Conservation (phyloP, 129 eudicot species). For the Lonicera japonica region DNA sequence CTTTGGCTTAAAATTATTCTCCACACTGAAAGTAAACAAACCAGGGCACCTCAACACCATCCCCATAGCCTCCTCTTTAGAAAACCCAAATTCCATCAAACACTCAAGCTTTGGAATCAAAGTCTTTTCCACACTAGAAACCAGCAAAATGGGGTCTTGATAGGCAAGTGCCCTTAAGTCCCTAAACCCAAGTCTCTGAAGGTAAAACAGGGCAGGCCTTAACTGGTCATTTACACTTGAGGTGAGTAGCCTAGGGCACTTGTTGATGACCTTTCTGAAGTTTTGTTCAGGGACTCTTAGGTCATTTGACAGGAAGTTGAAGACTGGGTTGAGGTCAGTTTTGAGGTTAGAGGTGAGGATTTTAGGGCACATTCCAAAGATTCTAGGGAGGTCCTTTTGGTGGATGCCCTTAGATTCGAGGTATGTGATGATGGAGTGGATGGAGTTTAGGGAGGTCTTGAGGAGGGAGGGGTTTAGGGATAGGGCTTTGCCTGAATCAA, state of each 20-base stretch:
- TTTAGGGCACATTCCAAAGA: conserved; percentile 88
- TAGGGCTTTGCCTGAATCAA: conserved; percentile 85
- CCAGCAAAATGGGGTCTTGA: conserved; percentile 71
- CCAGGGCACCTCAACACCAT: conserved; percentile 90
- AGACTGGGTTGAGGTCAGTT: conserved; percentile 61
- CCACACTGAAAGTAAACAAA: conserved; percentile 79
- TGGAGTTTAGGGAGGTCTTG: conserved; percentile 49
- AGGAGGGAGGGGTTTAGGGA: conserved; percentile 70
- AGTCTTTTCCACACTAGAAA: conserved; percentile 76
- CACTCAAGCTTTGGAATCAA: conserved; percentile 74
- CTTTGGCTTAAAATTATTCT: conserved; percentile 79
- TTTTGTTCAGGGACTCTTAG: conserved; percentile 56
- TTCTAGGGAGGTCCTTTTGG: conserved; percentile 69
- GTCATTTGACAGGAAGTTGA: conserved; percentile 52
- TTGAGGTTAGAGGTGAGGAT: conserved; percentile 57
- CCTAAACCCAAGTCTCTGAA: conserved; percentile 64
- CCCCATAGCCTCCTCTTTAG: conserved; percentile 57
- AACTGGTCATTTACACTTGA: conserved; percentile 75
- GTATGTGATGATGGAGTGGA: conserved; percentile 51
- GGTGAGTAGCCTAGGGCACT: conserved; percentile 75
- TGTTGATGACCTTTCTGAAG: conserved; percentile 63
- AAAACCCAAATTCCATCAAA: conserved; percentile 57
- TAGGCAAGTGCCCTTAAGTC: conserved; percentile 60
- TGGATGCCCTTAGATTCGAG: conserved; percentile 82
- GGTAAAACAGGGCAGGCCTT: conserved; percentile 70